Percentiles rank a stretch among this genome's conserved stretches.
These are phyloP conservation scores for Perkinsus marinus DNA, from an alignment of 169 alveolate species.

Conservation along the genomic window DNA sequence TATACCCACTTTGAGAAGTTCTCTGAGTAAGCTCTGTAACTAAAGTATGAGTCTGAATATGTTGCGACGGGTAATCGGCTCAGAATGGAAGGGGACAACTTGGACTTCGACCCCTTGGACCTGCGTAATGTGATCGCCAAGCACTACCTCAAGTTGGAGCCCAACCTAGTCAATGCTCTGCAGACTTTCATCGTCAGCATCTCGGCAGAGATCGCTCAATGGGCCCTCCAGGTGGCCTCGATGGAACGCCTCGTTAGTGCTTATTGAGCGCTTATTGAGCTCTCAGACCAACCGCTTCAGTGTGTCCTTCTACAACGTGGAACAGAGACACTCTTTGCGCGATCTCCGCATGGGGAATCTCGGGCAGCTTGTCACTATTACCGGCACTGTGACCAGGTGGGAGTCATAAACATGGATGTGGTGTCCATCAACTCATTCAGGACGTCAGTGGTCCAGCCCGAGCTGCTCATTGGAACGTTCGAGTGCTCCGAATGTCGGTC, in stretches of 20 bases:
- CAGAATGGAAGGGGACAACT: neutral
- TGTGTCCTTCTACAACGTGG: neutral
- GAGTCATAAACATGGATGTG: neutral
- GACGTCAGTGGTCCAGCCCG: slow-evolving; percentile 75
- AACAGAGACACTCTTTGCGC: slow-evolving; percentile 8
- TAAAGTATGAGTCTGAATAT: neutral
- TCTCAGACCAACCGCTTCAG: neutral
- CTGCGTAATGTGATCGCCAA: neutral
- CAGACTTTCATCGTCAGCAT: neutral
- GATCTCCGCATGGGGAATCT: slow-evolving; percentile 29
- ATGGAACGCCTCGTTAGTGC: neutral
- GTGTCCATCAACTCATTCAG: neutral
- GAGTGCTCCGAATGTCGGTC: slow-evolving; percentile 44
- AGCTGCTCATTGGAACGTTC: slow-evolving; percentile 55
- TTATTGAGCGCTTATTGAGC: neutral
- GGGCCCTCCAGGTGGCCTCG: neutral
- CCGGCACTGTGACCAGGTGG: slow-evolving; percentile 65
- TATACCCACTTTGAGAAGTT: neutral
- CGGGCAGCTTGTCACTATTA: slow-evolving; percentile 54
- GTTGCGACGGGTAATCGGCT: neutral
- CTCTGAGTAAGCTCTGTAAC: neutral
- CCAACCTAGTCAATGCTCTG: neutral
- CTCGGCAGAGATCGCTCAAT: neutral
- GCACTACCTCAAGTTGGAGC: neutral
- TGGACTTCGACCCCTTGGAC: neutral